Evolutionary conservation across 176 grass and related monocot genomes (phyloP).

Genomic region (Oryza glumipatula): DNA sequence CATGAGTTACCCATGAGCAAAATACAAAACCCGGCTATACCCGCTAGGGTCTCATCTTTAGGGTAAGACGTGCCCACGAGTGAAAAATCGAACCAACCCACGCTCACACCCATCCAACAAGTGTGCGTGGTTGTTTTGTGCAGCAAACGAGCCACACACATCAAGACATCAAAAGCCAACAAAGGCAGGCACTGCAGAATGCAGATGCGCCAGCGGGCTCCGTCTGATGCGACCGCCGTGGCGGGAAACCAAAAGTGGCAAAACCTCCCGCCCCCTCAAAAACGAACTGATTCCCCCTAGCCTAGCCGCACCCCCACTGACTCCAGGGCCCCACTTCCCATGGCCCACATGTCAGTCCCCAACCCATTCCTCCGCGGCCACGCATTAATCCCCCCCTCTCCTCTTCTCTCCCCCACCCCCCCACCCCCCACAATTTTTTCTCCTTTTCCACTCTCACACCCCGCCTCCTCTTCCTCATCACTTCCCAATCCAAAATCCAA

Average conservation of each 20-base stretch:
- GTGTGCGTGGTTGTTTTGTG: too few species aligned
- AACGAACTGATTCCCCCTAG: background rate
- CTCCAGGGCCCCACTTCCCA: rapidly evolving
- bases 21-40: too few species aligned
- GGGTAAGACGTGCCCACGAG: too few species aligned
- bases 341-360: background rate
- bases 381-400: background rate
- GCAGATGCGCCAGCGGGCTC: too few species aligned
- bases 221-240: conserved; percentile 18
- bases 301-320: background rate
- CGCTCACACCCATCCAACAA: too few species aligned
- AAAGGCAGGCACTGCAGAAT: too few species aligned
- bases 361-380: background rate
- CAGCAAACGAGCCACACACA: too few species aligned
- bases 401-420: background rate
- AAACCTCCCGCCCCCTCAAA: background rate
- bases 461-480: too few species aligned
- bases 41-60: too few species aligned
- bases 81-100: too few species aligned
- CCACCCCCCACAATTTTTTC: background rate
- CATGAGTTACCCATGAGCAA: too few species aligned
- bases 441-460: background rate
- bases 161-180: too few species aligned
- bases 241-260: conserved; percentile 50
- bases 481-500: background rate